Conservation (phyloP, 2,329 filamentous ascomycete species). For the Aspergillus udagawae region DNA sequence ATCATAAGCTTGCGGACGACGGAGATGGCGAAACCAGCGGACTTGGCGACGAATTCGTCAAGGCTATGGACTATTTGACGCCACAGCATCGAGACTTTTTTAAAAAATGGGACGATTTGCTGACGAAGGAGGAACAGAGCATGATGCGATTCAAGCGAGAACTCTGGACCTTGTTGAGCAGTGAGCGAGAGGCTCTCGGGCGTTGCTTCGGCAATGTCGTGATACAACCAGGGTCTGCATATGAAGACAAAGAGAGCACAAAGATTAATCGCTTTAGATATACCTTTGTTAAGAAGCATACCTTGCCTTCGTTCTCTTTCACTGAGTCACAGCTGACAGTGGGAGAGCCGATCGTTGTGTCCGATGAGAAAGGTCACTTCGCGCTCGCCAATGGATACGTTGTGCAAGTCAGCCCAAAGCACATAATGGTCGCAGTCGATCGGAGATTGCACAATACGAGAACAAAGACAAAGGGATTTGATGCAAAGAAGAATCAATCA, state of each 20-base stretch:
- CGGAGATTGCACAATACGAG: slow-evolving; percentile 82
- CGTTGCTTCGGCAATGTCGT: slow-evolving; percentile 86
- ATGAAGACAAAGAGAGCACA: slow-evolving; percentile 63
- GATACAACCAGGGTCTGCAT: slow-evolving; percentile 71
- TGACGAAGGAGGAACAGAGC: slow-evolving; percentile 93
- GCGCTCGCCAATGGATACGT: slow-evolving; percentile 91
- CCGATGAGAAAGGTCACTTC: slow-evolving; percentile 92
- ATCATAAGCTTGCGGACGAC: slow-evolving; percentile 83
- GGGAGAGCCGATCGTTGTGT: slow-evolving; percentile 93
- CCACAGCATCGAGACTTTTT: slow-evolving; percentile 77
- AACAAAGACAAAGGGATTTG: slow-evolving; percentile 69
- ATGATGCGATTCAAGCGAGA: slow-evolving; percentile 82
- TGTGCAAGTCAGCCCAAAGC: slow-evolving; percentile 66
- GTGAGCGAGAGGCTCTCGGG: slow-evolving; percentile 79
- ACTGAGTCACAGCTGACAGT: slow-evolving; percentile 81
- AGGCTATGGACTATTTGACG: slow-evolving; percentile 73
- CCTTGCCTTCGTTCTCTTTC: slow-evolving; percentile 69
- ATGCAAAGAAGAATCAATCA: slow-evolving; percentile 72
- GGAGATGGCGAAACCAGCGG: slow-evolving; percentile 78
- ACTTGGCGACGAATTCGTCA: slow-evolving; percentile 75
- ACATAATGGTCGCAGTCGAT: slow-evolving; percentile 86
- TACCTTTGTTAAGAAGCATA: slow-evolving; percentile 69
- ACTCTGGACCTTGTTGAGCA: slow-evolving; percentile 92
- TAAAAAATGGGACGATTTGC: slow-evolving; percentile 84
- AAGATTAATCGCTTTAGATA: slow-evolving; percentile 94